Base-by-base conservation (phyloP, 345 rosid genomes). In the Brassica juncea region DNA sequence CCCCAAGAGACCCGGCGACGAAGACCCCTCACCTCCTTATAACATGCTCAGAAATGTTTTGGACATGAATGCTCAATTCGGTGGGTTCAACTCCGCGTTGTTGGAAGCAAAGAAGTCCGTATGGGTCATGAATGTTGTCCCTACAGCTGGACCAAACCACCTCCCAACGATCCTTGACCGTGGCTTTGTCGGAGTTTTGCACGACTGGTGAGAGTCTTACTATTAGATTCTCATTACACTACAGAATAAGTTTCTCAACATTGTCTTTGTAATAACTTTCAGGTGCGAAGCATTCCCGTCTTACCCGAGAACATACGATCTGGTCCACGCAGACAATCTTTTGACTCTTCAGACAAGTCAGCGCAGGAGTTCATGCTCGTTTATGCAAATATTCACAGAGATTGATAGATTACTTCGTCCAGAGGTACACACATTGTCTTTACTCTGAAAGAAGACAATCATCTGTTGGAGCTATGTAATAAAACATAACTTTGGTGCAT, bases 1-100 rank as follows among this genome's bases (percentile, higher is more conserved):
- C 85, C 98, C 99, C 10, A 96, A 96, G 85, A 92, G 99, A 85
- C 99, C 99, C 6, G 99, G 99, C 12, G 97, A 93, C 47, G 99
- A 96, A 85, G 98, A 96, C 83, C 99, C 99, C 37, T 86, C 91
- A 4, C 98, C 99, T 16, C 99, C 99, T 47, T 93, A 87, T 82
- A 96, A 96, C 87, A 96, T 96, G 97, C 86, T 93, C 65, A 86
- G 98, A 81, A 96, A 96, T 78, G 97, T 96, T 62, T 82, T 96
- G 25, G 99, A 96, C 77, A 96, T 96, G 99, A 96, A 96, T 82
- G 89, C 99, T 75, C 97, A 81, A 75, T 92, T 85, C 66, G 98
- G 98, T 62, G 97, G 98, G 25, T 84, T 96, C 68, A 96, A 90
- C 82, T 85, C 97, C 73, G 98, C 97, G 10, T 73, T 96, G 65